phyloP scores from a whole-genome alignment of 305 asterid species.

The Nicotiana rustica region DNA sequence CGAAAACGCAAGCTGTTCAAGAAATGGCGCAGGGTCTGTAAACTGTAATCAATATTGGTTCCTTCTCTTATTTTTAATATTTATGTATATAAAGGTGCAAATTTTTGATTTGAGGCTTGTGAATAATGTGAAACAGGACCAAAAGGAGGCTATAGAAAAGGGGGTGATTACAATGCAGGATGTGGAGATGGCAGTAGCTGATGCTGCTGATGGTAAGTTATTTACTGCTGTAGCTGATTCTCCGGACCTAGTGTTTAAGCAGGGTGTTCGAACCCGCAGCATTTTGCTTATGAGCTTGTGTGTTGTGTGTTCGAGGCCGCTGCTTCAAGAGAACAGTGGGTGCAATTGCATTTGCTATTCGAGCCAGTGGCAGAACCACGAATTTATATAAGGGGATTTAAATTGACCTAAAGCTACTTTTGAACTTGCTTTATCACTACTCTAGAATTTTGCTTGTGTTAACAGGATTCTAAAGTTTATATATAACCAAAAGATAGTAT shows the following conservation, averaged over 20 bases:
- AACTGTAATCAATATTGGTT: not conserved
- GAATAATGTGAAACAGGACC: slow-evolving; percentile 60
- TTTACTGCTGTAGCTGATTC: not conserved
- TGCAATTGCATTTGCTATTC: not conserved
- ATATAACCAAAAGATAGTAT: not conserved
- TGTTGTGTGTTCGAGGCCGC: not conserved
- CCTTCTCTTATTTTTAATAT: not conserved
- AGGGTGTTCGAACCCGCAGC: not conserved
- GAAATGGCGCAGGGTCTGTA: slow-evolving; percentile 86
- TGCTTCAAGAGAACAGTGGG: not conserved
- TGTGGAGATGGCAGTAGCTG: slow-evolving; percentile 86
- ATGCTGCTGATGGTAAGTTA: slow-evolving; percentile 46
- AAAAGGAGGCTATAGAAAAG: slow-evolving; percentile 74
- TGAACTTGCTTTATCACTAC: not conserved
- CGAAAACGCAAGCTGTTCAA: slow-evolving; percentile 84
- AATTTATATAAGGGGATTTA: not conserved
- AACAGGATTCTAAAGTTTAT: not conserved
- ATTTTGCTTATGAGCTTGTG: not conserved
- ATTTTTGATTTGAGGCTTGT: not conserved
- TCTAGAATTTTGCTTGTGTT: not conserved
- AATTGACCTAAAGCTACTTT: slow-evolving; percentile 22
- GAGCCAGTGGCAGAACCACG: not conserved
- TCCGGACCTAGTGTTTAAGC: not conserved
- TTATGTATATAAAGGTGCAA: not conserved
- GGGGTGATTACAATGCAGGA: slow-evolving; percentile 81